Conservation (phyloP, 1,284 basidiomycete species). For the Trichosporon sp. region DNA sequence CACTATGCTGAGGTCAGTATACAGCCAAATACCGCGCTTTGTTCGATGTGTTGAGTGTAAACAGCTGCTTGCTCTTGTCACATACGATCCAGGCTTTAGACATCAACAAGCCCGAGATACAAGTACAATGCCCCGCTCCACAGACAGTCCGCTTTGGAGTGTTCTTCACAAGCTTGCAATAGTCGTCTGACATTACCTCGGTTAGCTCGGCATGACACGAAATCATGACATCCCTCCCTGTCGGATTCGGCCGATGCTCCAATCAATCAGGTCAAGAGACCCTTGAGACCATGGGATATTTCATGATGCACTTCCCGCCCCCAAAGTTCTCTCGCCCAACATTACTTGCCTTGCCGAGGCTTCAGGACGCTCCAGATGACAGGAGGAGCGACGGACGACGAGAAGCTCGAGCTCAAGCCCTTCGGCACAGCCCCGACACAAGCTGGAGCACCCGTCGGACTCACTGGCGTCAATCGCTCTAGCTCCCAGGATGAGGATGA, state of each 20-base stretch:
- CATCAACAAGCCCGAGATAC: background rate
- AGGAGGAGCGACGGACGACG: background rate
- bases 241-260: constrained; percentile 3
- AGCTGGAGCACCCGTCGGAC: background rate
- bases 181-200: background rate
- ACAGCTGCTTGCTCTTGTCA: too few relatives aligned
- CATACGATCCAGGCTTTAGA: too few relatives aligned
- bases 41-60: too few relatives aligned
- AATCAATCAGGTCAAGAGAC: background rate
- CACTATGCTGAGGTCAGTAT: too few relatives aligned
- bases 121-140: too few relatives aligned
- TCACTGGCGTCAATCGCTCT: background rate
- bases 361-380: background rate
- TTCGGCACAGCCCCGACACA: too few relatives aligned
- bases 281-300: background rate
- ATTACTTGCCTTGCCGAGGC: background rate
- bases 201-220: background rate
- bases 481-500: background rate
- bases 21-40: too few relatives aligned
- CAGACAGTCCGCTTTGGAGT: too few relatives aligned
- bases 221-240: background rate
- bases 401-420: background rate
- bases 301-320: background rate
- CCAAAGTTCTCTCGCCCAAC: background rate
- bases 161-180: background rate